Evolutionary conservation across 2,329 filamentous ascomycete species (phyloP).

Genomic region (Fusarium globosum): DNA sequence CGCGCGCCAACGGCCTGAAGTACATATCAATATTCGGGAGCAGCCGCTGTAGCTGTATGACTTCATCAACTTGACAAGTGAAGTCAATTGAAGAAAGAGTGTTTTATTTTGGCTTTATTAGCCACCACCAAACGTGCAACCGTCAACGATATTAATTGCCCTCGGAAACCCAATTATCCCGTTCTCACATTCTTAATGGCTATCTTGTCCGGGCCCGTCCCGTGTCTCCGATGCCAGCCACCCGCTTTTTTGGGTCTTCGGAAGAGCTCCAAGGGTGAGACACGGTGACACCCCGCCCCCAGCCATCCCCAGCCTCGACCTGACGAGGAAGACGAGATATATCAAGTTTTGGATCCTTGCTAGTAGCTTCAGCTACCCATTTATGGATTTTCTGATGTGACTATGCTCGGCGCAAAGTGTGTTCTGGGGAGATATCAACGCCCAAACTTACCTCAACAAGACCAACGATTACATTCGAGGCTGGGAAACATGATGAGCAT

Average conservation of each 20-base stretch:
- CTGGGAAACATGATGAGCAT: constrained; percentile 27
- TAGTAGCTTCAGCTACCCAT: constrained; percentile 22
- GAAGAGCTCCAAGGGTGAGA: constrained; percentile 21
- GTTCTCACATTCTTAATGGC: constrained; percentile 28
- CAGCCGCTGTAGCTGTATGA: constrained; percentile 5
- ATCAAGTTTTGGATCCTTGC: constrained; percentile 35
- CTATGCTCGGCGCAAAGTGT: constrained; percentile 25
- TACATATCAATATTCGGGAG: constrained; percentile 4
- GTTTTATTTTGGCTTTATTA: background rate
- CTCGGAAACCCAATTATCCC: background rate
- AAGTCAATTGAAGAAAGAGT: background rate
- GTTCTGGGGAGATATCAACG: constrained; percentile 20
- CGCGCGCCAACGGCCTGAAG: constrained; percentile 28
- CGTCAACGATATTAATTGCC: background rate
- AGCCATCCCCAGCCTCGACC: constrained; percentile 40
- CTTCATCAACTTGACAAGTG: background rate
- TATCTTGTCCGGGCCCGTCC: constrained; percentile 27
- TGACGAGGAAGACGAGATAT: constrained; percentile 26
- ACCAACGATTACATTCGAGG: constrained; percentile 17
- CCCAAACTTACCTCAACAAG: constrained; percentile 1
- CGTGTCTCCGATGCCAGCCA: constrained; percentile 37
- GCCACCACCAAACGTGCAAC: background rate
- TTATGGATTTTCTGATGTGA: constrained; percentile 12
- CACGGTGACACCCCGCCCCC: constrained; percentile 33
- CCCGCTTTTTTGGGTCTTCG: constrained; percentile 34